Evolutionary conservation across 495 filamentous ascomycete genomes (phyloP), one percentile per base, ranked within the genome.

Genomic region (Aspergillus asperescens): DNA sequence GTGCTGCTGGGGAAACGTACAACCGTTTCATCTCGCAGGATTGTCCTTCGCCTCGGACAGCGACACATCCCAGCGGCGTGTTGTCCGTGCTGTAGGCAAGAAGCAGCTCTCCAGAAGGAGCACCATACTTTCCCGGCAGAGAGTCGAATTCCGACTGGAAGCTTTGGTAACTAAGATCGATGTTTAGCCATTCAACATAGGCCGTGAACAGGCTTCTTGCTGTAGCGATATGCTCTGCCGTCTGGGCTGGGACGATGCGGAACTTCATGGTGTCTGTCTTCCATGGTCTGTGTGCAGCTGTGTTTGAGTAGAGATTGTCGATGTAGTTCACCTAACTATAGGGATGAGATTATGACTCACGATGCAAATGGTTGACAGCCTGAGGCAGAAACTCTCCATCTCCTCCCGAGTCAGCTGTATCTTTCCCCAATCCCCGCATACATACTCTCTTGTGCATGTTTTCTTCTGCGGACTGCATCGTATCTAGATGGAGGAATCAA

Each of bases 21-120:
- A 86, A 68, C 0, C 81, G 69, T 58, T 85, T 84, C 73, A 84
- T 77, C 52, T 86, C 81, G 62, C 79, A 82, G 59, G 60, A 72
- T n/a, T 51, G 45, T 15, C 57, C 55, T 0, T 55, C 20, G 28
- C 45, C 60, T 19, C 56, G 49, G 9, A 59, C 15, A 3, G 74
- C 79, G 5, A 82, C 74, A 52, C 79, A 83, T 6, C 81, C 80
- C 2, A 83, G 57, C 0, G 72, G 59, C 7, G 40, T 23, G 7
- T 46, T 48, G 15, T 39, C 55, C 48, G 18, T 60, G 37, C 63
- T 66, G 39, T 80, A 80, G 4, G 81, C 70, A 23, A 81, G 64
- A 0, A 83, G 58, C 0, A 70, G 65, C 2, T 77, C 79, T 3
- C 65, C 63, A 29, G 73, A 64, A 9, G 61, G 53, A 1, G 66